Base-by-base conservation (phyloP, 768 basidiomycete species). In the Leccinum ochraceum region DNA sequence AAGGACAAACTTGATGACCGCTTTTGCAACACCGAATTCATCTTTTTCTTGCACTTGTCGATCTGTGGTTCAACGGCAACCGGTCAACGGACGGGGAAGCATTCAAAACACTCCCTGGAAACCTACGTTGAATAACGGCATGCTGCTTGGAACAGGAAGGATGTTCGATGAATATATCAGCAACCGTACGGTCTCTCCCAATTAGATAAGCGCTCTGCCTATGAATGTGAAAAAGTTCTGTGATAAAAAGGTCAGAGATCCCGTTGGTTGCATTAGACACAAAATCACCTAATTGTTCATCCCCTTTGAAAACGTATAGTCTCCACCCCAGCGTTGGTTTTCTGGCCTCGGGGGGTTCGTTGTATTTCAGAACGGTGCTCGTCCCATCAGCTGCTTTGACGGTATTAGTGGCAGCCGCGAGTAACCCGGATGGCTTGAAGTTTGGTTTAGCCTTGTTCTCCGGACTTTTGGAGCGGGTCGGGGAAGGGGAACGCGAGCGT, bases 61-160 rank as follows among this genome's bases (percentile, higher is more conserved):
- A 73, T 90, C 90, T 92, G 65, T 30, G 57, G 58, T 58, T 54
- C 5, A 42, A 60, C 56, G 22, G 48, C 20, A 32, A 26, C 50
- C 28, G 42, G 54, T 62, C 30, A 65, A 59, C 48, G 42, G 16
- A 36, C 48, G 55, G n/a, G 26, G 51, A 26, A 57, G 46, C 13
- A 57, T 17, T 46, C 10, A 20, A 42, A 17, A n/a, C 1, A 26
- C 22, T 54, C 13, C 11, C 17, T 32, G 39, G 44, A 8, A 30
- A 73, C 87, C 28, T 69, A 90, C 90, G 94, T 76, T 99, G 97
- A 34, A 99, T 90, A 3, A 88, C 97, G 16, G 97, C 95, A 70
- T 99, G 97, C 71, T 99, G 97, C 71, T 99, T 99, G 1, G 97
- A 98, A 65, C 94, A 94, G 6, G 96, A 98, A 3, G 96, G 96